Base-by-base conservation (phyloP, 192 early-diverging fungal genomes). In the Coemansia sp. region DNA sequence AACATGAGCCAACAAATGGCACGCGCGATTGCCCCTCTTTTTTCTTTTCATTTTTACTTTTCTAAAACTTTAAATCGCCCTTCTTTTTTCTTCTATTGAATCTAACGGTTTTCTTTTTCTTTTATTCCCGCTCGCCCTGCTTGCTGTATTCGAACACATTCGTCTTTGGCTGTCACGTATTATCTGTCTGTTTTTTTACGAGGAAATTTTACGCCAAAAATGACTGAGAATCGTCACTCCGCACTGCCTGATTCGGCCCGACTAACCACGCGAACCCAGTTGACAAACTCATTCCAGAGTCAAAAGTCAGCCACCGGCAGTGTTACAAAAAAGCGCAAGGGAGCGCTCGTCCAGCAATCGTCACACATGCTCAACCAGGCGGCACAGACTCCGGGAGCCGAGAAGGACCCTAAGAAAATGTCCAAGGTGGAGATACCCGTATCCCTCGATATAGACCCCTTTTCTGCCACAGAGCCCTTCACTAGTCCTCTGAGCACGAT, bases 351-450 rank as follows among this genome's bases (percentile, higher is more conserved):
- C 4, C 67, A 76, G 67, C 78, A 81, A 27, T 60, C 78, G 36
- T 41, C 71, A 2, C 75, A 69, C 31, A 21, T 46, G 29, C 63
- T 65, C 31, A 81, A 81, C 64, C 78, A 81, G 53, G 46, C 11
- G n/a, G 29, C 37, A 0, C 23, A 34, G 9, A 19, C 15, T 6
- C 17, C 65, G 4, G 72, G 32, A 38, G 66, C 38, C 6, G 74
- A 81, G 14, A 81, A 81, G 64, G 78, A 75, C 25, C 31, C 74
- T 7, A 75, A 76, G 36, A 81, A 76, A 48, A 4, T 61, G 46
- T 62, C 70, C 23, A 81, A 76, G 42, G 71, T 75, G 27, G 78
- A 76, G n/a, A 75, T 80, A 31, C 78, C 78, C 17, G 64, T 80
- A 2, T 80, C 78, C 36, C 67, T 80, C 0, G 73, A 73, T 64